Base-by-base conservation (phyloP, 495 filamentous ascomycete species). In the Aspergillus sparsus region DNA sequence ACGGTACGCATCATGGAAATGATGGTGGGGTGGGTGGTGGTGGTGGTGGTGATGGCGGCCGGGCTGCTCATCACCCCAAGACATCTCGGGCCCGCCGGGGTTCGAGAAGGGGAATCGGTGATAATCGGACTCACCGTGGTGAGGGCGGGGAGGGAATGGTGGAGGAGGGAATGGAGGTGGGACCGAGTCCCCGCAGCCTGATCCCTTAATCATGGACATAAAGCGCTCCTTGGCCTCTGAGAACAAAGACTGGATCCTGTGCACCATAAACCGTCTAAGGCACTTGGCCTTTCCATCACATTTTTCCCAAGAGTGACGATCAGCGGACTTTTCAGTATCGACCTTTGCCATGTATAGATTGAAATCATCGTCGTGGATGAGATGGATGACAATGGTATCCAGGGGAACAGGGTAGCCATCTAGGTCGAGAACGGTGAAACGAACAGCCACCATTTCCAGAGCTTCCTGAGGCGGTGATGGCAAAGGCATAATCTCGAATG, bases 361-460 rank as follows among this genome's bases (percentile, higher is more conserved):
- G 45, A 73, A 76, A 13, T 67, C 60, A 16, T 62, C 59, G 27
- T 73, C 65, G 54, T 75, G 73, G 60, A 82, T 66, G 13, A 78
- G 65, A 45, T 68, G 74, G 55, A 83, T 69, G 27, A 71, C 71
- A 36, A 82, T 62, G 16, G 80, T 77, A 54, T 82, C 79, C 13
- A 83, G 68, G 15, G 77, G 75, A 18, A 82, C 76, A 9, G 80
- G 78, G 64, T 79, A 76, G 31, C 71, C 62, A 49, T 82, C 77
- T 13, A 83, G 67, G 41, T 79, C 80, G 61, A 83, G 73, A 36
- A 82, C 67, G 11, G 77, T 79, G 66, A 80, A 79, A 47, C 75
- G 71, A 37, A 79, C 63, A 39, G 71, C 70, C 8, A 75, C 64
- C 16, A 79, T 55, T 7, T 79, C 72, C 31, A 71, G 61, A 2